A percentile compares a stretch with the other conserved stretches of the same genome.
These are phyloP conservation scores for Aspergillus nidulans DNA, from an alignment of 495 filamentous ascomycete species.

Conservation along the genomic window DNA sequence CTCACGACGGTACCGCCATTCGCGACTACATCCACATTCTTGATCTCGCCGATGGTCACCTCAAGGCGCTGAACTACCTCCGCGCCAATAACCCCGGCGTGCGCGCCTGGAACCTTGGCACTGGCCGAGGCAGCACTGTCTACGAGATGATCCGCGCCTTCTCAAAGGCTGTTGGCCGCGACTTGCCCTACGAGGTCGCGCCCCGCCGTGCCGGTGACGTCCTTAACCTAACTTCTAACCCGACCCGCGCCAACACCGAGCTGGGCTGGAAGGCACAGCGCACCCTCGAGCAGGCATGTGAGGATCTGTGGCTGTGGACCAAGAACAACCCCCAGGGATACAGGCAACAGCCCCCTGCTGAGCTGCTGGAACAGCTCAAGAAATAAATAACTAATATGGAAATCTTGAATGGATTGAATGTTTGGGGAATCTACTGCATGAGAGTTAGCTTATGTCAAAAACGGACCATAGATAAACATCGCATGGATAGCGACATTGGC, in stretches of 20 bases:
- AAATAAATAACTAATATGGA: constrained; percentile 32
- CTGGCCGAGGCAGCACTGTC: constrained; percentile 91
- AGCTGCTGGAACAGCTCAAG: constrained; percentile 71
- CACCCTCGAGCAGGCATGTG: constrained; percentile 88
- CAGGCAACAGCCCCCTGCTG: constrained; percentile 79
- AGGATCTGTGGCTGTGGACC: constrained; percentile 92
- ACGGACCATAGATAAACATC: neutral
- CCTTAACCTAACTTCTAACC: constrained; percentile 89
- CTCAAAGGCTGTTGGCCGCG: constrained; percentile 74
- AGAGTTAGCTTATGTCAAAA: neutral
- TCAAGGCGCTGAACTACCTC: constrained; percentile 89
- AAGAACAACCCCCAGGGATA: constrained; percentile 96
- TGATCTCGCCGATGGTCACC: constrained; percentile 83
- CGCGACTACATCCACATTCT: constrained; percentile 83
- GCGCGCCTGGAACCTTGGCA: constrained; percentile 94
- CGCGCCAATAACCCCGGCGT: constrained; percentile 86
- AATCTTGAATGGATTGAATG: neutral
- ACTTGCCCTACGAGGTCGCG: constrained; percentile 83
- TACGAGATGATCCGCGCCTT: constrained; percentile 98
- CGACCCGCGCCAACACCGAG: constrained; percentile 79
- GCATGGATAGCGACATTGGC: constrained; percentile 15
- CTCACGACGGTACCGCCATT: constrained; percentile 77
- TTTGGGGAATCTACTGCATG: neutral
- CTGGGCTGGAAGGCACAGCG: constrained; percentile 87
- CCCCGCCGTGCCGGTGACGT: constrained; percentile 84